Percentiles rank a stretch among this genome's conserved stretches.
Conservation (phyloP, 1,284 basidiomycete genomes). For the Volvariella surrecta region DNA sequence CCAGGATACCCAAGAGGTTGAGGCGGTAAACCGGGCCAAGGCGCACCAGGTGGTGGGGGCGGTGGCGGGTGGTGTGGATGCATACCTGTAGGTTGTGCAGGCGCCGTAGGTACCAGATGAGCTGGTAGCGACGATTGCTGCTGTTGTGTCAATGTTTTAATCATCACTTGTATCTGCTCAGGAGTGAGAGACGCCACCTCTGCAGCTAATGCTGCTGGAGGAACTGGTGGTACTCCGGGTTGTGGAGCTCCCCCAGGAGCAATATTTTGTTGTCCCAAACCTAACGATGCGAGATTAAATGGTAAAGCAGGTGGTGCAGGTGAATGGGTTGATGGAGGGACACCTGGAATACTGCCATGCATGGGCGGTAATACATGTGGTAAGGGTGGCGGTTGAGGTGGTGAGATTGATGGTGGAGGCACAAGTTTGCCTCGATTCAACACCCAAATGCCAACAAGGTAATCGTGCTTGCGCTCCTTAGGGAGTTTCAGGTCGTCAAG, state of each 20-base stretch:
- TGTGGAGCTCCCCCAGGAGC: no score
- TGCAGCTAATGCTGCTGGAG: constrained; percentile 25
- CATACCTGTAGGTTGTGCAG: constrained; percentile 10
- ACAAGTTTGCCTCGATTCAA: constrained; percentile 66
- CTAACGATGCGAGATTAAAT: neutral
- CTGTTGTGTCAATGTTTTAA: constrained; percentile 31
- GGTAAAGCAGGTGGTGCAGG: neutral
- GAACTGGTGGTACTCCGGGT: constrained; percentile 2
- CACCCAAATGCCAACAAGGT: constrained; percentile 80
- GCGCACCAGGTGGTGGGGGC: constrained; percentile 9
- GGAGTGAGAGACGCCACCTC: constrained; percentile 52
- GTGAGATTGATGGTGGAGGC: constrained; percentile 23
- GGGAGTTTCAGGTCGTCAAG: constrained; percentile 76
- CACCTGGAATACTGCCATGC: constrained; percentile 9
- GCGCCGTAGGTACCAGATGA: constrained; percentile 2
- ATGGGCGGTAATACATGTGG: constrained; percentile 12
- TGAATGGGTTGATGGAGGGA: neutral
- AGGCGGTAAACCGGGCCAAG: constrained; percentile 4
- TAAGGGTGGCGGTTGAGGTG: constrained; percentile 21
- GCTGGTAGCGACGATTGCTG: constrained; percentile 1
- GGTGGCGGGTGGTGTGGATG: constrained; percentile 10
- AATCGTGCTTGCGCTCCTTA: constrained; percentile 47
- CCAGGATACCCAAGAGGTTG: constrained; percentile 1
- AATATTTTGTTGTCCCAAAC: constrained; percentile 4
- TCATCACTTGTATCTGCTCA: constrained; percentile 50